phyloP scores from a whole-genome alignment of 2,329 filamentous ascomycete species.

The Pseudogymnoascus sp. region DNA sequence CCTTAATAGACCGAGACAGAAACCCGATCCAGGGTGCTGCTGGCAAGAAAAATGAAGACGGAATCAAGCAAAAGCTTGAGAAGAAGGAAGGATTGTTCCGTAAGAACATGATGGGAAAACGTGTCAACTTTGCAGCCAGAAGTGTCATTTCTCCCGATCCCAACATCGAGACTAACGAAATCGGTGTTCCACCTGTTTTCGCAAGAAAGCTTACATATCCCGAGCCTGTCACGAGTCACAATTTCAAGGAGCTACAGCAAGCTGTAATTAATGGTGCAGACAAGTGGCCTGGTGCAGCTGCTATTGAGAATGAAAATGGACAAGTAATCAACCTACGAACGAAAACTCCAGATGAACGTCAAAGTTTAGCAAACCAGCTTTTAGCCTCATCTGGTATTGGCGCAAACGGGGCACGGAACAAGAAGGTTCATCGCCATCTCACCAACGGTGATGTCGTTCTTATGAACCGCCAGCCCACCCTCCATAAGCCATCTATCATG shows the following conservation, averaged over 20 bases:
- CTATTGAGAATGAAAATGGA: conserved; percentile 93
- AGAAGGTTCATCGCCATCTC: conserved; percentile 93
- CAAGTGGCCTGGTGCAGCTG: conserved; percentile 87
- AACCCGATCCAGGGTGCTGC: conserved; percentile 74
- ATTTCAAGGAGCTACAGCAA: conserved; percentile 91
- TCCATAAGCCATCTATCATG: conserved; percentile 99
- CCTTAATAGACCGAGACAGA: conserved; percentile 82
- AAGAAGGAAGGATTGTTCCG: conserved; percentile 98
- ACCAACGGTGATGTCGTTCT: conserved; percentile 95
- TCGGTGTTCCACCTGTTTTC: conserved; percentile 96
- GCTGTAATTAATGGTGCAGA: conserved; percentile 91
- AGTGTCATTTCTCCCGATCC: conserved; percentile 98
- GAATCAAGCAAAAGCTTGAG: conserved; percentile 95
- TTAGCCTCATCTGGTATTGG: conserved; percentile 73
- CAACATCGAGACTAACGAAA: conserved; percentile 98
- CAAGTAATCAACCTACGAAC: conserved; percentile 80
- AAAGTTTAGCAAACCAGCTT: conserved; percentile 85
- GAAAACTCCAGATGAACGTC: conserved; percentile 80
- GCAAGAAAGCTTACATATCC: conserved; percentile 93
- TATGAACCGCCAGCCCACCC: conserved; percentile 96
- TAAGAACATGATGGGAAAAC: conserved; percentile 99
- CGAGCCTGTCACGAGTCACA: conserved; percentile 94
- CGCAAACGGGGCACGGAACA: conserved; percentile 70
- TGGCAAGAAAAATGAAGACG: conserved; percentile 73
- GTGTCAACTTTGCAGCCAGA: conserved; percentile 94